Percentiles rank a stretch among this genome's conserved stretches.
Evolutionary conservation across 1,284 basidiomycete genomes (phyloP).

Genomic region (Volvariella surrecta): DNA sequence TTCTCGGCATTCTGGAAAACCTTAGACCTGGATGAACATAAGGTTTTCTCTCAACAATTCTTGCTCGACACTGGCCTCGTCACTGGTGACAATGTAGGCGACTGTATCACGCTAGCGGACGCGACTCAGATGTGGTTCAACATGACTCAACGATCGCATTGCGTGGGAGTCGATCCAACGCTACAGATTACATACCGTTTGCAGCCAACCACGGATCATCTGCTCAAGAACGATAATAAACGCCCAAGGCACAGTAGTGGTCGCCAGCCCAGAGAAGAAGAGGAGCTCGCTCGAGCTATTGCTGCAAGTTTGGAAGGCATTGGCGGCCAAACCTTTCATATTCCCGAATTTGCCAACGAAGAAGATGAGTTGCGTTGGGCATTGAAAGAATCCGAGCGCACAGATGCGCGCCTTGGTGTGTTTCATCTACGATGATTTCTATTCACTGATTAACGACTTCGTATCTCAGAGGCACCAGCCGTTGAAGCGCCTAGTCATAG

Average conservation of each 20-base stretch:
- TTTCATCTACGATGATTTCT: no score
- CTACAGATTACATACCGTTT: slow-evolving; percentile 45
- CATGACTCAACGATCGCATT: slow-evolving; percentile 22
- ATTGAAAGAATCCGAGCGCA: slow-evolving; percentile 25
- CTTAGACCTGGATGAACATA: slow-evolving; percentile 35
- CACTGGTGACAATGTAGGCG: neutral
- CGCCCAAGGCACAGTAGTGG: slow-evolving; percentile 9
- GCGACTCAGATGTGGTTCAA: slow-evolving; percentile 20
- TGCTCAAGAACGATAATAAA: slow-evolving; percentile 7
- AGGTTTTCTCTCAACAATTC: slow-evolving; percentile 49
- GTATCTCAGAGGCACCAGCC: no score
- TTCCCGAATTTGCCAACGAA: slow-evolving; percentile 7
- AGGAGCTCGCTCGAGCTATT: slow-evolving; percentile 10
- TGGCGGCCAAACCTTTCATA: neutral
- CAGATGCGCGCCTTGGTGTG: no score
- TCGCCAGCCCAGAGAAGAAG: slow-evolving; percentile 20
- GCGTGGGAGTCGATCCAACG: slow-evolving; percentile 28
- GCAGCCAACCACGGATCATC: slow-evolving; percentile 18
- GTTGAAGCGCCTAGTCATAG: no score
- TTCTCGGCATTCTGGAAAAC: slow-evolving; percentile 49
- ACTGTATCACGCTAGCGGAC: slow-evolving; percentile 18
- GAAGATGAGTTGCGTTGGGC: slow-evolving; percentile 30
- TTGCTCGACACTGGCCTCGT: slow-evolving; percentile 38
- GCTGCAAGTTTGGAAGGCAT: slow-evolving; percentile 5
- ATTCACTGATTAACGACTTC: no score